Conservation (phyloP, 2,329 filamentous ascomycete species). For the Fusarium redolens region DNA sequence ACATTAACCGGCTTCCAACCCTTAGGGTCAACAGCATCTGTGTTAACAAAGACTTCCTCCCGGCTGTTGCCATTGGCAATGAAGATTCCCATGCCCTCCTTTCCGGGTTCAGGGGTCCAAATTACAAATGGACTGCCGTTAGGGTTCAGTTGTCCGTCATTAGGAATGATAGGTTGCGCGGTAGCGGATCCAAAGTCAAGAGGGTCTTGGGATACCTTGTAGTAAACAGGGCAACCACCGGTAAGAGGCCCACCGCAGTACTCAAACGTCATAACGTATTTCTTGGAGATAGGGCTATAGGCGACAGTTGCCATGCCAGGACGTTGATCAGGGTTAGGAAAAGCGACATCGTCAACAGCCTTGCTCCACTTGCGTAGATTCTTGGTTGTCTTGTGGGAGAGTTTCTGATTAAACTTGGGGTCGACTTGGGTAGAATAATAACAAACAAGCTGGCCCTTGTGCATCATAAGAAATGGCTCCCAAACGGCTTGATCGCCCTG, state of each 20-base stretch:
- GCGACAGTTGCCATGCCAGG: not conserved
- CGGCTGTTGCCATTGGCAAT: not conserved
- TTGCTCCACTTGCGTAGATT: not conserved
- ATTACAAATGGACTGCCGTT: not conserved
- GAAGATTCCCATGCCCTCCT: not conserved
- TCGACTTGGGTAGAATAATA: not conserved
- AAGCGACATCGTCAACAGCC: not conserved
- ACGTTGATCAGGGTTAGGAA: not conserved
- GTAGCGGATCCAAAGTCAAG: not conserved
- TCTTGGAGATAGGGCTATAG: not conserved
- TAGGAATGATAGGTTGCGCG: not conserved
- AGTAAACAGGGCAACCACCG: not conserved
- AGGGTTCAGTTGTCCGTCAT: not conserved
- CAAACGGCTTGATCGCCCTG: not conserved
- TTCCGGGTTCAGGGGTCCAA: not conserved
- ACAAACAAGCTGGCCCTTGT: not conserved
- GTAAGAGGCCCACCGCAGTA: not conserved
- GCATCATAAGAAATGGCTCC: not conserved
- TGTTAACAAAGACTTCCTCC: not conserved
- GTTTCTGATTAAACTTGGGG: not conserved
- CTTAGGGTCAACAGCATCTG: not conserved
- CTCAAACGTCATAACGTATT: not conserved
- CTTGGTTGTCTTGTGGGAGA: not conserved
- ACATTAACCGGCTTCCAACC: not conserved
- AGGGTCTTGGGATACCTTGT: not conserved